Conservation (phyloP, 148 eudicot species). For the Mesembryanthemum crystallinum region DNA sequence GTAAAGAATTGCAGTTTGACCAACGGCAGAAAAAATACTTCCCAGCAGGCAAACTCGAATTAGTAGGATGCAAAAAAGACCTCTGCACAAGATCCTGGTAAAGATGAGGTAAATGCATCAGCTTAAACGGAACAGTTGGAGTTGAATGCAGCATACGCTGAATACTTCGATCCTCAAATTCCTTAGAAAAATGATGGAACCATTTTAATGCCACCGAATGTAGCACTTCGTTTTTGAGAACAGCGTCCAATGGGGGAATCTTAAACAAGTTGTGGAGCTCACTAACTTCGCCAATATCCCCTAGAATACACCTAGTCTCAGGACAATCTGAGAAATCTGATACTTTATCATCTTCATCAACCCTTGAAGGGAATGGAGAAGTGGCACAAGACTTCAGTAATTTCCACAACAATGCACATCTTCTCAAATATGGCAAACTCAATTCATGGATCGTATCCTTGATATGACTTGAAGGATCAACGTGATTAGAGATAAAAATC, state of each 20-base stretch:
- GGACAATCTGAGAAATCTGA: slow-evolving; percentile 32
- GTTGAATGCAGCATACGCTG: slow-evolving; percentile 37
- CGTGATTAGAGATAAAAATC: slow-evolving; percentile 52
- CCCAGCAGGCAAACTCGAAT: not conserved
- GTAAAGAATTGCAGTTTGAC: not conserved
- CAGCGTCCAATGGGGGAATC: slow-evolving; percentile 64
- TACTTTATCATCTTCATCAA: slow-evolving; percentile 35
- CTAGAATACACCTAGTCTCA: slow-evolving; percentile 33
- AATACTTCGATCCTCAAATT: slow-evolving; percentile 36
- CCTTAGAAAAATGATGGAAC: slow-evolving; percentile 57
- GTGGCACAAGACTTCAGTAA: slow-evolving; percentile 49
- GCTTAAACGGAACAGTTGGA: slow-evolving; percentile 73
- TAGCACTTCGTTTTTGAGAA: slow-evolving; percentile 49
- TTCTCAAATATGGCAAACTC: slow-evolving; percentile 80
- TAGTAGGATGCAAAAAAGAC: slow-evolving; percentile 25
- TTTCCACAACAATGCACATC: slow-evolving; percentile 86
- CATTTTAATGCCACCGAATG: slow-evolving; percentile 53
- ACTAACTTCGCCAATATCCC: slow-evolving; percentile 50
- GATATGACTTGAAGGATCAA: slow-evolving; percentile 45
- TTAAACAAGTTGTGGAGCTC: slow-evolving; percentile 63
- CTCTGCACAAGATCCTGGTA: slow-evolving; percentile 95
- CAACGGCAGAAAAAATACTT: not conserved
- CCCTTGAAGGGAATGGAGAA: slow-evolving; percentile 47
- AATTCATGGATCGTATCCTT: slow-evolving; percentile 52
- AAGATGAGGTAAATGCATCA: slow-evolving; percentile 74